Conservation (phyloP, 2,329 filamentous ascomycete species). For the Ophiobolus disseminans region DNA sequence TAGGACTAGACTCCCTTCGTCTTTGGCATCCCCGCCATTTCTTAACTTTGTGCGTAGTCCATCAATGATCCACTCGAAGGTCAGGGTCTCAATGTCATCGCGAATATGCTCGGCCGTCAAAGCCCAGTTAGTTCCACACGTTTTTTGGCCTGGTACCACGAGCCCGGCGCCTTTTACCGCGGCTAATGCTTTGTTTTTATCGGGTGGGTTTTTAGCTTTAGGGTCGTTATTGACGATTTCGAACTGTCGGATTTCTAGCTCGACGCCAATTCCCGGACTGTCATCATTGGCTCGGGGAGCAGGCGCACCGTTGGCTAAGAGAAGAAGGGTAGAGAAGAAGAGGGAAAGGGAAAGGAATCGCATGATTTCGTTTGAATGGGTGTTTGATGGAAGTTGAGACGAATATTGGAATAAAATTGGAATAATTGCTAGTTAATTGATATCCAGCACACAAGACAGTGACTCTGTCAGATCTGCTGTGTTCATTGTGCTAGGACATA, state of each 20-base stretch:
- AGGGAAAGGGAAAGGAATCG: neutral
- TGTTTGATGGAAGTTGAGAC: no score
- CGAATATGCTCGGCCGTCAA: constrained; percentile 3
- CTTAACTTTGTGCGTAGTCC: neutral
- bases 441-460: no score
- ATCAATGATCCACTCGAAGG: constrained; percentile 3
- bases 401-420: no score
- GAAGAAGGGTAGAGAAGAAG: neutral
- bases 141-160: neutral
- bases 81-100: neutral
- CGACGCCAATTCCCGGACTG: constrained; percentile 3
- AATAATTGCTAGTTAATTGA: no score
- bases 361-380: no score
- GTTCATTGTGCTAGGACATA: no score
- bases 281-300: neutral
- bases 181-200: neutral
- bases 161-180: constrained; percentile 1
- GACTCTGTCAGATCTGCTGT: no score
- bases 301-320: neutral
- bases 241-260: neutral
- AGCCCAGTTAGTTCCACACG: neutral
- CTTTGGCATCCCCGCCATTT: neutral
- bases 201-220: neutral
- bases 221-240: neutral
- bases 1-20: neutral